phyloP scores from a whole-genome alignment of 352 stramenopile species.

The Globisporangium polare region DNA sequence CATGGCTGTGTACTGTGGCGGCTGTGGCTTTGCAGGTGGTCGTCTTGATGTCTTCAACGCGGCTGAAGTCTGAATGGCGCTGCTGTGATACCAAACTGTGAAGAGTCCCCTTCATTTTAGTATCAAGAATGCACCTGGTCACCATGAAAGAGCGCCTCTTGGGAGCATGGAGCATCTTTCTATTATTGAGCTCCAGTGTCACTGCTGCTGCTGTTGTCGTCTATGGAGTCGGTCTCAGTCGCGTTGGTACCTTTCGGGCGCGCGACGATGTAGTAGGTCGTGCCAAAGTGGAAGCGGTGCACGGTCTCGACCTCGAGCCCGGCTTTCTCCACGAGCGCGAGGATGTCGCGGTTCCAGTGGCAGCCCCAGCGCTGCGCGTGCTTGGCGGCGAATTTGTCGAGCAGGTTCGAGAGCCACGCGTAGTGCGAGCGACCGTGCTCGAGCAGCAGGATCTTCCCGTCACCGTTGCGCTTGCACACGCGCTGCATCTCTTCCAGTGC shows the following conservation, averaged over 20 bases:
- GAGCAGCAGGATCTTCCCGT: constrained; percentile 89
- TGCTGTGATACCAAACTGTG: background rate
- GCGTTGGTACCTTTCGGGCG: constrained; percentile 21
- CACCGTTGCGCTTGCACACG: constrained; percentile 75
- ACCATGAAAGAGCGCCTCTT: background rate
- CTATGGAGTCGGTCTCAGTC: background rate
- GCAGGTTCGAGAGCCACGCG: constrained; percentile 83
- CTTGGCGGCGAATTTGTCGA: constrained; percentile 91
- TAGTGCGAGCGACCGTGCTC: constrained; percentile 94
- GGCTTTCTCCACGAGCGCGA: constrained; percentile 77
- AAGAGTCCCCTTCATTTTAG: constrained; percentile 2
- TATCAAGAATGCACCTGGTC: background rate
- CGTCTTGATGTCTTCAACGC: too few relatives aligned
- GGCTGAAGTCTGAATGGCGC: background rate
- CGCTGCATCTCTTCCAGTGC: constrained; percentile 92
- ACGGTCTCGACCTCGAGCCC: constrained; percentile 86
- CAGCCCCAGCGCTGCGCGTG: constrained; percentile 95
- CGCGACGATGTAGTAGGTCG: constrained; percentile 90
- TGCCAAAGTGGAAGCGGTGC: constrained; percentile 94
- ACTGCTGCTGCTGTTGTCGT: background rate
- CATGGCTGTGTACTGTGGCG: constrained; percentile 27
- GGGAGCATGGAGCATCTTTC: background rate
- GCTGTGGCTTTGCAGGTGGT: background rate
- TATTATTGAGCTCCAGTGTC: background rate
- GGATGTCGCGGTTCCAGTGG: constrained; percentile 95